Percentiles rank a stretch among this genome's conserved stretches.
phyloP scores from a whole-genome alignment of 345 rosid species.

The Geranium brycei region DNA sequence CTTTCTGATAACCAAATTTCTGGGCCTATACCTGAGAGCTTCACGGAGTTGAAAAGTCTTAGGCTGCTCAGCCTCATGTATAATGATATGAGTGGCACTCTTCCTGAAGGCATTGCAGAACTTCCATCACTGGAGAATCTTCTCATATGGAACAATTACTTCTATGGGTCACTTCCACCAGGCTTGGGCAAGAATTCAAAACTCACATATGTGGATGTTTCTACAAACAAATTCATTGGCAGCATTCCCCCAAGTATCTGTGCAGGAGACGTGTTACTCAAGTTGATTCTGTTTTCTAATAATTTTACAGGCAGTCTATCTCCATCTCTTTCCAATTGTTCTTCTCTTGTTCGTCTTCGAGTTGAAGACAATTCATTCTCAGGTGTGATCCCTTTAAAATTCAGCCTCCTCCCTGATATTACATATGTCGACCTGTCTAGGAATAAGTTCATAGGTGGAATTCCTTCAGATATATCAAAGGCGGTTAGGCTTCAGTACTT shows the following conservation, averaged over 20 bases:
- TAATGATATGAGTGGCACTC: slow-evolving; percentile 72
- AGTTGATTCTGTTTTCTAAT: slow-evolving; percentile 75
- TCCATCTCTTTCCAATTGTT: slow-evolving; percentile 64
- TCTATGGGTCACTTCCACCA: slow-evolving; percentile 66
- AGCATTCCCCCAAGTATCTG: slow-evolving; percentile 66
- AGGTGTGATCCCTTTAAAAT: slow-evolving; percentile 58
- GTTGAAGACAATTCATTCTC: slow-evolving; percentile 78
- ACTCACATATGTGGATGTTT: slow-evolving; percentile 81
- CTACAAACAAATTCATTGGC: slow-evolving; percentile 66
- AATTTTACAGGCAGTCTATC: slow-evolving; percentile 49
- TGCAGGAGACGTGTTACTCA: slow-evolving; percentile 50
- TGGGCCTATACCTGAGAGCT: slow-evolving; percentile 71
- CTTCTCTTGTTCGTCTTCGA: slow-evolving; percentile 71
- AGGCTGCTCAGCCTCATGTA: slow-evolving; percentile 64
- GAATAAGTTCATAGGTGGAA: slow-evolving; percentile 61
- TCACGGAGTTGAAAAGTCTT: slow-evolving; percentile 57
- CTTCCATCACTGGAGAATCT: slow-evolving; percentile 75
- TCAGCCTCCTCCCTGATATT: slow-evolving; percentile 47
- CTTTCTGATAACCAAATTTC: slow-evolving; percentile 68
- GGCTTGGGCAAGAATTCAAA: slow-evolving; percentile 64
- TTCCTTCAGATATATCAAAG: slow-evolving; percentile 45
- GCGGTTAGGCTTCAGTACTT: slow-evolving; percentile 62
- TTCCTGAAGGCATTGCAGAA: slow-evolving; percentile 55
- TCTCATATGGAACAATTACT: slow-evolving; percentile 77
- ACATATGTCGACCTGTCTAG: slow-evolving; percentile 65